Conservation (phyloP, 768 basidiomycete genomes). For the Xerocomellus dryophilus region DNA sequence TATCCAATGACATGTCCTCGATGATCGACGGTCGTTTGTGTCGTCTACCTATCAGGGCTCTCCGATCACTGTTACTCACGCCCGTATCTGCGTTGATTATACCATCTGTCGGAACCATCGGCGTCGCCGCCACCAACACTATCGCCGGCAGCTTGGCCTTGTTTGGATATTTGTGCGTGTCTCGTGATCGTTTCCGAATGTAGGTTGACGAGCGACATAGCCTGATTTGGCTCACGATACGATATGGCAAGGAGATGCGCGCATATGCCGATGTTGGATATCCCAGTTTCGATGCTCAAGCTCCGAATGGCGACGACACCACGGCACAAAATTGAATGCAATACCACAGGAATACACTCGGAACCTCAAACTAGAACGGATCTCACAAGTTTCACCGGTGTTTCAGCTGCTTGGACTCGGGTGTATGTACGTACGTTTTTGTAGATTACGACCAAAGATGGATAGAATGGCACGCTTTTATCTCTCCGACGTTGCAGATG, state of each 20-base stretch:
- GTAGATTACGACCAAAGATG: too few relatives aligned
- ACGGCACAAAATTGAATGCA: not conserved
- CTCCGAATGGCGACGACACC: not conserved
- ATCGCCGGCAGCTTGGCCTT: constrained; percentile 45
- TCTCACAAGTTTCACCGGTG: not conserved
- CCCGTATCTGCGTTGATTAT: constrained; percentile 14
- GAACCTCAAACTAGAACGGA: not conserved
- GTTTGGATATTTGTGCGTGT: constrained; percentile 51
- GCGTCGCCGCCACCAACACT: constrained; percentile 48
- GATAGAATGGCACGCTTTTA: too few relatives aligned
- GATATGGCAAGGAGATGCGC: constrained; percentile 55
- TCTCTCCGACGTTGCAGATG: too few relatives aligned
- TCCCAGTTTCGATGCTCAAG: constrained; percentile 29
- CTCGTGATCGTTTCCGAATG: not conserved
- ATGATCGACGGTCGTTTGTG: not conserved
- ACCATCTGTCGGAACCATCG: constrained; percentile 49
- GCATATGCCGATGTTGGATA: constrained; percentile 57
- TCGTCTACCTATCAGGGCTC: constrained; percentile 9
- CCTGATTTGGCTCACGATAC: constrained; percentile 49
- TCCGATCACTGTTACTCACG: constrained; percentile 21
- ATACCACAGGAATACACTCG: not conserved
- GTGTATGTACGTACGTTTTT: too few relatives aligned
- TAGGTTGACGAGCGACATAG: constrained; percentile 31
- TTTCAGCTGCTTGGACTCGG: too few relatives aligned
- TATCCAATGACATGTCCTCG: not conserved